Evolutionary conservation across 345 rosid species (phyloP).

Genomic region (Nasturtium officinale): DNA sequence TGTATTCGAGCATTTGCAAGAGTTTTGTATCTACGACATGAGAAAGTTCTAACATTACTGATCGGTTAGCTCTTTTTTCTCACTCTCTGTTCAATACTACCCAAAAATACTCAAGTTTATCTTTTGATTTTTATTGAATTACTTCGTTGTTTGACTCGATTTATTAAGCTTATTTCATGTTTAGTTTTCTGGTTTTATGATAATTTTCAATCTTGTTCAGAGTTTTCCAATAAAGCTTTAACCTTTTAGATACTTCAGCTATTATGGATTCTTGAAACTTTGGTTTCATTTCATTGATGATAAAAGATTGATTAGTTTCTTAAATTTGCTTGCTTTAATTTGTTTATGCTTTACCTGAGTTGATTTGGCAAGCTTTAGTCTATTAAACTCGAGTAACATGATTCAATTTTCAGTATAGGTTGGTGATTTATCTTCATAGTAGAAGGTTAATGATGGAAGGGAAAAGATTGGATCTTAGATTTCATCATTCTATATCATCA

Average conservation of each 20-base stretch:
- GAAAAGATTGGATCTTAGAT: constrained; percentile 49
- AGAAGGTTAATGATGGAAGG: constrained; percentile 50
- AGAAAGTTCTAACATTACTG: constrained; percentile 31
- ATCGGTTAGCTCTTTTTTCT: constrained; percentile 26
- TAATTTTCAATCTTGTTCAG: constrained; percentile 6
- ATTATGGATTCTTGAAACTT: constrained; percentile 4
- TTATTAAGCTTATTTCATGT: background rate
- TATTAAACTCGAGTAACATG: no score
- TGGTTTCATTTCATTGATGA: background rate
- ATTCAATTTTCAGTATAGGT: constrained; percentile 18
- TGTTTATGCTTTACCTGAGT: constrained; percentile 1
- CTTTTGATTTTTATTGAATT: background rate
- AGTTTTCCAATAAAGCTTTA: constrained; percentile 15
- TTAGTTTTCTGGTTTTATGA: constrained; percentile 27
- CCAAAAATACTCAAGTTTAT: background rate
- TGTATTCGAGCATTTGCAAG: background rate
- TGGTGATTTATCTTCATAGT: background rate
- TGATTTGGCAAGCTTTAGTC: constrained; percentile 1
- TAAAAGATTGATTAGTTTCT: background rate
- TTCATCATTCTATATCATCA: constrained; percentile 54
- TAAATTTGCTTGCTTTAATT: background rate
- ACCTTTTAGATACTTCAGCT: background rate
- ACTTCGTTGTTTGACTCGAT: constrained; percentile 2
- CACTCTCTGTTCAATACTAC: background rate
- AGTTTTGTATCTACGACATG: background rate